These are phyloP conservation scores for Curvularia spicifera DNA, from an alignment of 2,329 filamentous ascomycete species.

Conservation along the genomic window DNA sequence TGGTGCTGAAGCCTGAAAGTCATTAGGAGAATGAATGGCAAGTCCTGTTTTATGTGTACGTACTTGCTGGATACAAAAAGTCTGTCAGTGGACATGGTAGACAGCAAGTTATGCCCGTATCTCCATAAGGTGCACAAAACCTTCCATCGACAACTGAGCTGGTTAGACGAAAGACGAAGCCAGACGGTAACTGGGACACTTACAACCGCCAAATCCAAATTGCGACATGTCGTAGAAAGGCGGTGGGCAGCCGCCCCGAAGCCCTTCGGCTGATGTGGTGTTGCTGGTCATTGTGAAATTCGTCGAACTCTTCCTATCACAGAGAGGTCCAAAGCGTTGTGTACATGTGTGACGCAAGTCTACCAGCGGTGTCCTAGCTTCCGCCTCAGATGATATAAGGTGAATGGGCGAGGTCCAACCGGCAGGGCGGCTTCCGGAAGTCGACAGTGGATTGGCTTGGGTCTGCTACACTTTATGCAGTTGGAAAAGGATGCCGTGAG, in stretches of 20 bases:
- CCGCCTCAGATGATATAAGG: conserved; percentile 5
- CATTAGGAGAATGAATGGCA: conserved; percentile 13
- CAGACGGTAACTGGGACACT: conserved; percentile 39
- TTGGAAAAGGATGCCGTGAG: conserved; percentile 9
- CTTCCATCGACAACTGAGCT: conserved; percentile 60
- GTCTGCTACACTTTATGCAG: conserved; percentile 16
- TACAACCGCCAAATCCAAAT: conserved; percentile 73
- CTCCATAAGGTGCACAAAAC: conserved; percentile 60
- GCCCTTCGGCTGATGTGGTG: conserved; percentile 34
- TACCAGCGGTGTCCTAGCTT: conserved; percentile 10
- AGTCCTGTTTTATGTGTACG: conserved; percentile 25
- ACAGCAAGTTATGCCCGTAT: conserved; percentile 71
- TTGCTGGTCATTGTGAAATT: conserved; percentile 23
- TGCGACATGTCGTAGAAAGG: conserved; percentile 72
- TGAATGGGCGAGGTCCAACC: conserved; percentile 9
- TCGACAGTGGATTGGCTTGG: conserved; percentile 15
- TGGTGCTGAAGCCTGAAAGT: conserved; percentile 57
- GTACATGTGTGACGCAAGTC: conserved; percentile 26
- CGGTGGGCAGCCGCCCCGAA: conserved; percentile 64
- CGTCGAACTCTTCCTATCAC: conserved; percentile 22
- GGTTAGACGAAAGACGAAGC: conserved; percentile 38
- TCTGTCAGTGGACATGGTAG: conserved; percentile 87
- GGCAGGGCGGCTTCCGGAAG: conserved; percentile 17
- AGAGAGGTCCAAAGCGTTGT: conserved; percentile 31
- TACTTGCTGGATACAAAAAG: conserved; percentile 70